These are phyloP conservation scores for Kingdonia uniflora DNA, from an alignment of 164 flowering plant genomes.

Conservation along the genomic window DNA sequence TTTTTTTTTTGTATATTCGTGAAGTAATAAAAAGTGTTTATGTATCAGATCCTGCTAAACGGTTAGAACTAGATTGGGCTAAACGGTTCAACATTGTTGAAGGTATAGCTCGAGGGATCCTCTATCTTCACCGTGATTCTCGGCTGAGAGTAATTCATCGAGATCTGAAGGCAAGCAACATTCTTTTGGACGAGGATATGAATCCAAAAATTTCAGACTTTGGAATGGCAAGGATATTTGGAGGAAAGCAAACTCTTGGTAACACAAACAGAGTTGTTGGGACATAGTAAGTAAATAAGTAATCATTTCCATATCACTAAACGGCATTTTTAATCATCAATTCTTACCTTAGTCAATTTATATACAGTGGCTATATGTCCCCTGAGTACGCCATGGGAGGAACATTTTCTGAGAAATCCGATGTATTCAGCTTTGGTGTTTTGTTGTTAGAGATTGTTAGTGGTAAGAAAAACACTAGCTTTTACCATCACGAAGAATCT, in stretches of 20 bases:
- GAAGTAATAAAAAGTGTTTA: no score
- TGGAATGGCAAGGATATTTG: conserved; percentile 2
- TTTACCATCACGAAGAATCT: background rate
- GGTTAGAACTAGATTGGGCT: background rate
- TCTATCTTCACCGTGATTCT: conserved; percentile 1
- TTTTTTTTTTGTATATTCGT: no score
- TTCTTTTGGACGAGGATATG: background rate
- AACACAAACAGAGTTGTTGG: background rate
- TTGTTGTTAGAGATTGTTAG: conserved; percentile 8
- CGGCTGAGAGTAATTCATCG: conserved; percentile 1
- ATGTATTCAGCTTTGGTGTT: conserved; percentile 11
- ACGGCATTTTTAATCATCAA: background rate
- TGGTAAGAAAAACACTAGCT: conserved; percentile 4
- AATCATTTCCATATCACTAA: background rate
- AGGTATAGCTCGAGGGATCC: background rate
- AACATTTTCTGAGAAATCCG: conserved; percentile 9
- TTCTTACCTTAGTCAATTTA: background rate
- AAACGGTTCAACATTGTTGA: background rate
- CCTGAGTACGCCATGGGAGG: conserved; percentile 13
- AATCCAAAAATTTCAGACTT: conserved; percentile 3
- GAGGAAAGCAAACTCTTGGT: background rate
- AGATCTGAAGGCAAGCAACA: conserved; percentile 1
- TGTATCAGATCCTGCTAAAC: background rate
- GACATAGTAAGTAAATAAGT: conserved; percentile 5
- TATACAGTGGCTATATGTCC: conserved; percentile 10